phyloP scores from a whole-genome alignment of 225 moss, liverwort and hornwort genomes.

The Ulota crispa region DNA sequence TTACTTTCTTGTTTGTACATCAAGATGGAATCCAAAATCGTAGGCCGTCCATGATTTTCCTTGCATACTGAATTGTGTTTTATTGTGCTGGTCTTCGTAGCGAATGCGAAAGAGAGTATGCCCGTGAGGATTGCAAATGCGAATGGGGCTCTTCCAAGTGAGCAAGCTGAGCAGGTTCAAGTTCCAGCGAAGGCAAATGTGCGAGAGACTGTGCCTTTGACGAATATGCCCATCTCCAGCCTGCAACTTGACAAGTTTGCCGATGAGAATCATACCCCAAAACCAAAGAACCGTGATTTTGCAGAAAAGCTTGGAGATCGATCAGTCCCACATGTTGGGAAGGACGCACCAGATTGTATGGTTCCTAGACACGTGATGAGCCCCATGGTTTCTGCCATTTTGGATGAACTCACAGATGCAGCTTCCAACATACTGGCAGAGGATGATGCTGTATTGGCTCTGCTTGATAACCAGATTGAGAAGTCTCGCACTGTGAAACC shows the following conservation, averaged over 20 bases:
- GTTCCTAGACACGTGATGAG: constrained; percentile 26
- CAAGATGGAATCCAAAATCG: not conserved
- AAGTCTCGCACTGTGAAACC: constrained; percentile 28
- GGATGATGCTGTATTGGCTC: constrained; percentile 37
- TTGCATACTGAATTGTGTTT: not conserved
- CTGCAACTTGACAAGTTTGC: constrained; percentile 20
- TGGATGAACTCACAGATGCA: constrained; percentile 49
- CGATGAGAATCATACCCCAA: not conserved
- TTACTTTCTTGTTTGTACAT: not conserved
- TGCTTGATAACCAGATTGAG: constrained; percentile 43
- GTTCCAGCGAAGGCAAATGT: constrained; percentile 7
- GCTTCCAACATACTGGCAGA: constrained; percentile 38
- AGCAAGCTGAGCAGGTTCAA: constrained; percentile 21
- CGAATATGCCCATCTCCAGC: not conserved
- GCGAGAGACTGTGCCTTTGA: constrained; percentile 2
- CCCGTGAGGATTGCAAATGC: constrained; percentile 31
- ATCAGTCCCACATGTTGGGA: constrained; percentile 7
- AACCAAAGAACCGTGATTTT: constrained; percentile 11
- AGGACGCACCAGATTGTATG: constrained; percentile 25
- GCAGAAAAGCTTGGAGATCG: constrained; percentile 7
- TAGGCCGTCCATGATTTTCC: not conserved
- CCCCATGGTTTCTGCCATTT: constrained; percentile 47
- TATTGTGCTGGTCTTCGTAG: constrained; percentile 25
- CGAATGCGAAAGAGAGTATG: constrained; percentile 42
- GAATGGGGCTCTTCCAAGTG: constrained; percentile 12